Percentiles rank a stretch among this genome's conserved stretches.
phyloP scores from a whole-genome alignment of 495 filamentous ascomycete genomes.

The Neurospora discreta region DNA sequence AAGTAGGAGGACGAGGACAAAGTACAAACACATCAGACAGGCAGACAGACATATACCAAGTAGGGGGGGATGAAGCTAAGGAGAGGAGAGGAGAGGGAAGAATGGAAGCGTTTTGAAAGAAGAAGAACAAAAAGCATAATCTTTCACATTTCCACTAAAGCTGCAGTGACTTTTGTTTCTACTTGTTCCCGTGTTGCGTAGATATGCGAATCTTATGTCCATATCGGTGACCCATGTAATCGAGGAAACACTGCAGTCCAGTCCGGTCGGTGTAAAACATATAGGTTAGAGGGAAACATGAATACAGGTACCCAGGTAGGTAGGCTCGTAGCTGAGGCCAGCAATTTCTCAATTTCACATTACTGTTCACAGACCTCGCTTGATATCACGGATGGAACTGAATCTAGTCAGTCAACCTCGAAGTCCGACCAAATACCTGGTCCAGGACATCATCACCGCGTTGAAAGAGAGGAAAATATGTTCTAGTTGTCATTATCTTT shows the following conservation, averaged over 20 bases:
- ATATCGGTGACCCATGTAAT: no score
- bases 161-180: not conserved
- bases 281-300: no score
- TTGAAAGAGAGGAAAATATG: not conserved
- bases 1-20: not conserved
- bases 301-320: no score
- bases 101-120: not conserved
- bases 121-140: not conserved
- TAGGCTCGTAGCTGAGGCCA: no score
- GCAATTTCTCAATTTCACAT: no score
- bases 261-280: no score
- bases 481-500: not conserved
- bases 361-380: no score
- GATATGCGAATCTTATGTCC: not conserved
- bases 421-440: not conserved
- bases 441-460: not conserved
- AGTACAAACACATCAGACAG: not conserved
- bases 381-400: no score
- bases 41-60: not conserved
- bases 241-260: no score
- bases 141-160: not conserved
- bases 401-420: no score
- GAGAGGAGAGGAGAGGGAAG: not conserved
- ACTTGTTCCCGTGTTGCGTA: not conserved
- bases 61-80: not conserved